phyloP scores from a whole-genome alignment of 176 grass and related monocot species.

The Hyparrhenia diplandra region DNA sequence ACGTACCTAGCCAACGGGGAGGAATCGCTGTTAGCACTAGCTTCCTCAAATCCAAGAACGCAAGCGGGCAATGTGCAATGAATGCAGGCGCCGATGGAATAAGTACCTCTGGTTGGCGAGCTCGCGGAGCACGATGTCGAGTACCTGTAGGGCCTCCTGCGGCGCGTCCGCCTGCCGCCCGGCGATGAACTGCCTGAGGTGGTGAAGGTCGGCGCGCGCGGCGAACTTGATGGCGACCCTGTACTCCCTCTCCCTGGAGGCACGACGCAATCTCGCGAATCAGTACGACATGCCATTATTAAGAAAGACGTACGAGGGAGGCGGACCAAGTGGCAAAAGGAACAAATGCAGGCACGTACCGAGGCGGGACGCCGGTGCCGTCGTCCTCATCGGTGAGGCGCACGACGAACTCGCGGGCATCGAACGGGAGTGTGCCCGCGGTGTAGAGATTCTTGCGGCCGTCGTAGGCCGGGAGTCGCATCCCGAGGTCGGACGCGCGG shows the following conservation, averaged over 20 bases:
- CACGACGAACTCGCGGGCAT: conserved; percentile 82
- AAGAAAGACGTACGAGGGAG: not conserved
- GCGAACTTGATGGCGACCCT: conserved; percentile 89
- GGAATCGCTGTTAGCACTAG: not conserved
- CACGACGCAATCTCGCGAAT: not conserved
- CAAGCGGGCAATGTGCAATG: not conserved
- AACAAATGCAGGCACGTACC: conserved; percentile 38
- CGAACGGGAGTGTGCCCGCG: conserved; percentile 65
- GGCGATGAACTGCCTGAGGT: conserved; percentile 82
- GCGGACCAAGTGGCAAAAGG: too few species aligned
- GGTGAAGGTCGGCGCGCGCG: conserved; percentile 88
- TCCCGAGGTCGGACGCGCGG: conserved; percentile 63
- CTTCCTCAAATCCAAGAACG: not conserved
- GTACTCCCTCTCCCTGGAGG: conserved; percentile 84
- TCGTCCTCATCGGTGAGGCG: conserved; percentile 67
- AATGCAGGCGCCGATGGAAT: conserved; percentile 5
- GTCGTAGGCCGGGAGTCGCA: conserved; percentile 88
- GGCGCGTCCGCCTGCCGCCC: conserved; percentile 81
- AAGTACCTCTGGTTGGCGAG: conserved; percentile 80
- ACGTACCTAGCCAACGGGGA: conserved; percentile 47
- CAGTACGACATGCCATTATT: not conserved
- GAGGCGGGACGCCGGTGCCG: conserved; percentile 51
- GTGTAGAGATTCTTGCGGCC: conserved; percentile 95
- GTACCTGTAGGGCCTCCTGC: conserved; percentile 88
- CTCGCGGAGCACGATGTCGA: conserved; percentile 92